Conservation (phyloP, 108 stramenopile species). For the Nitzschia palea region DNA sequence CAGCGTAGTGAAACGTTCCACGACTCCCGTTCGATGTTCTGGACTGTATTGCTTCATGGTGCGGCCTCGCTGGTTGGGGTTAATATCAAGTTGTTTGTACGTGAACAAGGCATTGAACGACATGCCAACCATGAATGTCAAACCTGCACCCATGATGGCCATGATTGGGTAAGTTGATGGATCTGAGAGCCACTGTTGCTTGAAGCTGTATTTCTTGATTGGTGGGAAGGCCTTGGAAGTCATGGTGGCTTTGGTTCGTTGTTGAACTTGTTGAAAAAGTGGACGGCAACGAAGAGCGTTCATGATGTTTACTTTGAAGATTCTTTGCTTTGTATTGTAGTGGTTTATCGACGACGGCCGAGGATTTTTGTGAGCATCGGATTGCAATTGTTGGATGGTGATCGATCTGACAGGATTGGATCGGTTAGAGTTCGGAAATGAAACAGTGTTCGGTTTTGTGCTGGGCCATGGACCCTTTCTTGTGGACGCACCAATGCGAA, state of each 20-base stretch:
- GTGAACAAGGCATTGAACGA: conserved; percentile 39
- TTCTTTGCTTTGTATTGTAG: neutral
- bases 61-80: conserved; percentile 32
- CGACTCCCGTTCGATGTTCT: conserved; percentile 16
- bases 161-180: conserved; percentile 69
- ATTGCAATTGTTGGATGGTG: neutral
- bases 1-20: conserved; percentile 9
- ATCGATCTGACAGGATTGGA: no score
- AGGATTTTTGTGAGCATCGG: conserved; percentile 2
- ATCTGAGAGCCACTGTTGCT: conserved; percentile 45
- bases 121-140: conserved; percentile 63
- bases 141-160: conserved; percentile 34
- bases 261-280: neutral
- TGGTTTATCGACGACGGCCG: neutral
- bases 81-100: conserved; percentile 67
- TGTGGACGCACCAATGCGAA: neutral
- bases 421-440: neutral
- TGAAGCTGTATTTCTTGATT: conserved; percentile 12
- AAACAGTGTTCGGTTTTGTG: no score
- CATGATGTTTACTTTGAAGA: conserved; percentile 8
- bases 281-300: conserved; percentile 27
- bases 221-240: conserved; percentile 16
- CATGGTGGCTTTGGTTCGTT: conserved; percentile 18
- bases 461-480: no score
- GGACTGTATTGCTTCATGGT: conserved; percentile 6